Percentiles rank a stretch among this genome's conserved stretches.
These are phyloP conservation scores for Rhododendron henanense DNA, from an alignment of 148 eudicot species.

Conservation along the genomic window DNA sequence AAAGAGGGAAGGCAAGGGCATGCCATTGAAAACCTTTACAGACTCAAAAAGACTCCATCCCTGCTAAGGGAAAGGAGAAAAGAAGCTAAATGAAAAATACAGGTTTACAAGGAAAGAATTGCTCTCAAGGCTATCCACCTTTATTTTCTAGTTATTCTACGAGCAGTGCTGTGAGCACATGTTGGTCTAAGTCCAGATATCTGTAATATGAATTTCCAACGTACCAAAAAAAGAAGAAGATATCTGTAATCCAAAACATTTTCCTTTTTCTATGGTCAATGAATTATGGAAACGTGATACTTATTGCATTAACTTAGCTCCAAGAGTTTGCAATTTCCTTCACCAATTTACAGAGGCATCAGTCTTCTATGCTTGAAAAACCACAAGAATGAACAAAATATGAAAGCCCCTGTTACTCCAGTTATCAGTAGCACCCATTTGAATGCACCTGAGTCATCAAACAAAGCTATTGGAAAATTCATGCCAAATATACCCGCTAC, in stretches of 20 bases:
- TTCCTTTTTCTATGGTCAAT: background rate
- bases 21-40: no score
- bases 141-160: background rate
- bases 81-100: no score
- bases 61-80: no score
- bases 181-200: background rate
- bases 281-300: slow-evolving; percentile 2
- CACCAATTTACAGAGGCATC: slow-evolving; percentile 70
- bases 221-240: no score
- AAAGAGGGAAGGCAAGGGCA: no score
- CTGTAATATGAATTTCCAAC: background rate
- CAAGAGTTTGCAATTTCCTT: background rate
- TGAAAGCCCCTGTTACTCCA: slow-evolving; percentile 54
- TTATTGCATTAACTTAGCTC: background rate
- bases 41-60: no score
- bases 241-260: background rate
- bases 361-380: slow-evolving; percentile 80
- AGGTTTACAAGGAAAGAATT: background rate
- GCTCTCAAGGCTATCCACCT: slow-evolving; percentile 1
- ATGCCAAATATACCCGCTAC: slow-evolving; percentile 95
- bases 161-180: background rate
- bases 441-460: slow-evolving; percentile 62
- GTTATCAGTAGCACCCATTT: slow-evolving; percentile 77
- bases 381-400: slow-evolving; percentile 73
- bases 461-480: slow-evolving; percentile 75